Conservation (phyloP, 176 grass and related monocot genomes). For the Cenchrus americanus region DNA sequence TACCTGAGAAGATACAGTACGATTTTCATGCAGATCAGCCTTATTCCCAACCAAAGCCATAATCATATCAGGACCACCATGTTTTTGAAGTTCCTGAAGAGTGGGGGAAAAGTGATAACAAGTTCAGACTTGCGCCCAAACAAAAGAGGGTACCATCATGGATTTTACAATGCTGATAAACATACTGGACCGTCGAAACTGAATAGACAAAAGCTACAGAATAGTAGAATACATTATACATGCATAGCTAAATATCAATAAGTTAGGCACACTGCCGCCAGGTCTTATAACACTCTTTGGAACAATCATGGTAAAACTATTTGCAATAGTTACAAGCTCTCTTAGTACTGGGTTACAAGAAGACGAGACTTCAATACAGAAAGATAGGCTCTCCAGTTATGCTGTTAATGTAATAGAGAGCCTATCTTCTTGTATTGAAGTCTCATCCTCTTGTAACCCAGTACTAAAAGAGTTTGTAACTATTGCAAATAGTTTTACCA, state of each 20-base stretch:
- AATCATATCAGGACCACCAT: conserved; percentile 79
- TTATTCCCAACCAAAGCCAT: conserved; percentile 93
- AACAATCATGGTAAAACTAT: background rate
- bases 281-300: background rate
- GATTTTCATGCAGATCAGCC: conserved; percentile 76
- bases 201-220: conserved; percentile 6
- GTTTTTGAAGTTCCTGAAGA: conserved; percentile 83
- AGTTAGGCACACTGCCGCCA: background rate
- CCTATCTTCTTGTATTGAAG: too few species aligned
- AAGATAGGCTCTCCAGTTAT: background rate
- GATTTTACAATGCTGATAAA: background rate
- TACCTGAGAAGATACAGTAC: conserved; percentile 63
- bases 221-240: too few species aligned
- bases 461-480: too few species aligned
- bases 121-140: background rate
- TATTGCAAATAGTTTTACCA: too few species aligned
- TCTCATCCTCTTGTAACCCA: too few species aligned
- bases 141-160: background rate
- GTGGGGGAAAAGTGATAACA: background rate
- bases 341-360: background rate
- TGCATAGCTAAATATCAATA: background rate
- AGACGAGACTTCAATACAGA: background rate
- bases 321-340: background rate
- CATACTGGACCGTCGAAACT: conserved; percentile 1
- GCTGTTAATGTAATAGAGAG: background rate